These are phyloP conservation scores for Graphilbum sp. DNA, from an alignment of 2,329 filamentous ascomycete genomes.

Conservation along the genomic window DNA sequence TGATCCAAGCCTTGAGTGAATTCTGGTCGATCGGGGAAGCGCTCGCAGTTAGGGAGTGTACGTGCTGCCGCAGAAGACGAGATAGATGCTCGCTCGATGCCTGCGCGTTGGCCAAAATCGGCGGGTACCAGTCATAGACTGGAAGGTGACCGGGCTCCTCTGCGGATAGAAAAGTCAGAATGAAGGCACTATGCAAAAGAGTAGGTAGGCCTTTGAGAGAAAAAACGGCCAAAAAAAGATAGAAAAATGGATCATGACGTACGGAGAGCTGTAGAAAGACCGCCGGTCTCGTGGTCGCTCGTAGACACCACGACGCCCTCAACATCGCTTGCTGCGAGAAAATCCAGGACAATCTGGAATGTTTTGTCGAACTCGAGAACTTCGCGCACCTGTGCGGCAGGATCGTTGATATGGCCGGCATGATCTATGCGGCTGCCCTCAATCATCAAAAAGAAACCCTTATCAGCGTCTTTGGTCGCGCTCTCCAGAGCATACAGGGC, in stretches of 20 bases:
- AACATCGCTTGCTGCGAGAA: conserved; percentile 55
- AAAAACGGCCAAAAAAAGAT: too few species aligned
- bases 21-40: conserved; percentile 5
- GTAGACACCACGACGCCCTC: conserved; percentile 76
- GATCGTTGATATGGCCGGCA: conserved; percentile 74
- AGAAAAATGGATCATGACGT: conserved; percentile 15
- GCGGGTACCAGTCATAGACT: conserved; percentile 63
- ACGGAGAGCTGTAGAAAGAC: conserved; percentile 67
- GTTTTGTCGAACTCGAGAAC: conserved; percentile 89
- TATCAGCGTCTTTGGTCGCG: conserved; percentile 67
- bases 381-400: conserved; percentile 72
- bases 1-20: conserved; percentile 45
- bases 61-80: conserved; percentile 41
- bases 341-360: conserved; percentile 70
- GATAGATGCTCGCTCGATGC: conserved; percentile 61
- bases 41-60: conserved; percentile 21
- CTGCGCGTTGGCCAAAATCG: conserved; percentile 59
- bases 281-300: conserved; percentile 93
- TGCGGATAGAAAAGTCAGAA: conserved; percentile 8
- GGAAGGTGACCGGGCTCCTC: conserved; percentile 35
- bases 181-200: neutral
- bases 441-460: conserved; percentile 98
- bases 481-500: conserved; percentile 65
- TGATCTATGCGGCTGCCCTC: conserved; percentile 95
- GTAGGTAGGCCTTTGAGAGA: too few species aligned